phyloP scores from a whole-genome alignment of 139 green algal species.

The Astrephomene gubernaculifera region DNA sequence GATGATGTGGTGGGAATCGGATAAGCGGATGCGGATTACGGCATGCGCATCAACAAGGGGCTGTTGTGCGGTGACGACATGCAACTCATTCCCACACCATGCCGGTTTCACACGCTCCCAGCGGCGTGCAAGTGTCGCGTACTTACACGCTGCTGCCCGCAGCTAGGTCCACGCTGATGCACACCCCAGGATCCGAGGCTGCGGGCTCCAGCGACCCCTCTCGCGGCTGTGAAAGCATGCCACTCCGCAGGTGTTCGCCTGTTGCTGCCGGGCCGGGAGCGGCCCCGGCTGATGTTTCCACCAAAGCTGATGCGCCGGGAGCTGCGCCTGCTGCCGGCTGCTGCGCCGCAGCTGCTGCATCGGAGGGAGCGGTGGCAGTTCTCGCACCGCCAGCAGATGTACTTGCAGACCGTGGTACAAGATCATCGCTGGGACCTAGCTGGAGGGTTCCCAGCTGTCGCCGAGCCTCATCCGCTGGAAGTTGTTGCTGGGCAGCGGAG shows the following conservation, averaged over 20 bases:
- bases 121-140: too few relatives aligned
- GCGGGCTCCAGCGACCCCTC: constrained; percentile 29
- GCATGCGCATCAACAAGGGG: too few relatives aligned
- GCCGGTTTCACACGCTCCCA: too few relatives aligned
- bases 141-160: constrained; percentile 32
- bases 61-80: too few relatives aligned
- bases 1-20: too few relatives aligned
- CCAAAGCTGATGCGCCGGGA: too few relatives aligned
- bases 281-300: too few relatives aligned
- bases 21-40: too few relatives aligned
- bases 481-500: background rate
- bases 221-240: background rate
- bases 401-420: background rate
- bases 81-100: too few relatives aligned
- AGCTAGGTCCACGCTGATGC: background rate
- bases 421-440: constrained; percentile 16
- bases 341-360: background rate
- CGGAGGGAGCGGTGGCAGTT: too few relatives aligned
- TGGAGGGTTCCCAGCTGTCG: constrained; percentile 28
- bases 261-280: background rate
- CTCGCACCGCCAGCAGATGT: background rate
- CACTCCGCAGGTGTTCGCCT: background rate
- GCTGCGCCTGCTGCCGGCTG: too few relatives aligned
- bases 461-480: constrained; percentile 21
- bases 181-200: constrained; percentile 7